Evolutionary conservation across 2,329 filamentous ascomycete species (phyloP), one percentile per base, ranked within the genome.

Genomic region (Sporothrix mexicana): DNA sequence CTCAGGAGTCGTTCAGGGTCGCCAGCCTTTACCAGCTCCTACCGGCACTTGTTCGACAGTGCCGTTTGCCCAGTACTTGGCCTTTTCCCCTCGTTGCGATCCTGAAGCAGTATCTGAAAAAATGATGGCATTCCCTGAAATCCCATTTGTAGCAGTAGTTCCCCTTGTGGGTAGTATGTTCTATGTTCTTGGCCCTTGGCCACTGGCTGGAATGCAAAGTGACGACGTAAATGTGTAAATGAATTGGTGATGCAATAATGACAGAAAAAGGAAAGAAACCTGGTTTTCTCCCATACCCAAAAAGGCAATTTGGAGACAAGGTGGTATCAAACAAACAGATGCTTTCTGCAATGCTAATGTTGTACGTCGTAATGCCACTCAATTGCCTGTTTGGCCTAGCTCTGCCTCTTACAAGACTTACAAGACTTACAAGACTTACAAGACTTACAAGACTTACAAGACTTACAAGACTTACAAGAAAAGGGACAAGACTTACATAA

Each of bases 1-100:
- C 5, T 7, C 59, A 45, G 36, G 59, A 59, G 55, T 25, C 12
- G 20, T n/a, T 41, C 3, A 43, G 17, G 59, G 59, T 17, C 30
- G 1, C 30, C 41, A 41, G 13, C n/a, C 45, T 47, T 45, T 45
- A 7, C 43, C 3, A 51, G 7, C 8, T 47, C 45, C 17, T 51
- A n/a, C 49, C 59, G 59, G 59, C 36, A 62, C 55, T 30, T 23
- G 55, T 57, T 57, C 55, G 55, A 57, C 13, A 53, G 20, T 23
- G 51, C 6, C 6, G 51, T 7, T 20, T 7, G n/a, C 51, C 6
- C n/a, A n/a, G 15, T n/a, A 6, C 53, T 30, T 6, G 55, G 25
- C 17, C 13, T 15, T 10, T 13, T 25, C 55, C 36, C 25, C 17
- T 59, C 25, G 55, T 36, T 59, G 30, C 55, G 25, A 59, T 36